Percentiles rank a stretch among this genome's conserved stretches.
These are phyloP conservation scores for Biscutella laevigata DNA, from an alignment of 441 rosid species.

Conservation along the genomic window DNA sequence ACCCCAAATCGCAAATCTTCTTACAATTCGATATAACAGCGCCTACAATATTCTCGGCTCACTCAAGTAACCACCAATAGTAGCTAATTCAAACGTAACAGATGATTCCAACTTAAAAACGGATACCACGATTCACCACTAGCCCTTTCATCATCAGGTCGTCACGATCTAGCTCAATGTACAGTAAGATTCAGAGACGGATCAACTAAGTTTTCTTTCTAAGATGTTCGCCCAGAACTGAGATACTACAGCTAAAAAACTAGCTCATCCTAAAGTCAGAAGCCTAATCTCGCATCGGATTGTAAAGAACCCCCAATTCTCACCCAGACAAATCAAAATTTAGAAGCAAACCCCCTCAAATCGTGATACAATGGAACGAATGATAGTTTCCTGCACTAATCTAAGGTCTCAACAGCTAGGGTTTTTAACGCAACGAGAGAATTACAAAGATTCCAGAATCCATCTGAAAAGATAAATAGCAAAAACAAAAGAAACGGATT, in stretches of 20 bases:
- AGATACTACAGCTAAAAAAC: constrained; percentile 19
- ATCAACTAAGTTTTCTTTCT: background rate
- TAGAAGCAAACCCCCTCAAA: constrained; percentile 17
- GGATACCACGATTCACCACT: constrained; percentile 22
- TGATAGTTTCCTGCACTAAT: constrained; percentile 22
- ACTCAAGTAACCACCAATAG: constrained; percentile 16
- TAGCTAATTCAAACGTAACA: constrained; percentile 4
- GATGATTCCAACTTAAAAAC: constrained; percentile 10
- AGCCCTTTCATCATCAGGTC: constrained; percentile 29
- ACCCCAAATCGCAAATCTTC: constrained; percentile 10
- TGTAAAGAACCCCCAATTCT: constrained; percentile 13
- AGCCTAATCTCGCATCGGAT: constrained; percentile 26
- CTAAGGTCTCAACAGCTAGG: constrained; percentile 25
- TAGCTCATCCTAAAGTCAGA: constrained; percentile 24
- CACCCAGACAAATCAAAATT: constrained; percentile 6
- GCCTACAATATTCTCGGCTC: constrained; percentile 1
- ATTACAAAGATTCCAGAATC: constrained; percentile 33
- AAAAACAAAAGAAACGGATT: background rate
- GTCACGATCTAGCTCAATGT: constrained; percentile 30
- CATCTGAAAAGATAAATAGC: constrained; percentile 12
- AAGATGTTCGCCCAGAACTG: constrained; percentile 8
- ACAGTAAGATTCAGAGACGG: constrained; percentile 13
- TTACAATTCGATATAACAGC: background rate
- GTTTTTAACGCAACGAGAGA: constrained; percentile 26
- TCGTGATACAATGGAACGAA: constrained; percentile 17